Evolutionary conservation across 768 basidiomycete genomes (phyloP), one percentile per base, ranked within the genome.

Genomic region (Leccinum broughii): DNA sequence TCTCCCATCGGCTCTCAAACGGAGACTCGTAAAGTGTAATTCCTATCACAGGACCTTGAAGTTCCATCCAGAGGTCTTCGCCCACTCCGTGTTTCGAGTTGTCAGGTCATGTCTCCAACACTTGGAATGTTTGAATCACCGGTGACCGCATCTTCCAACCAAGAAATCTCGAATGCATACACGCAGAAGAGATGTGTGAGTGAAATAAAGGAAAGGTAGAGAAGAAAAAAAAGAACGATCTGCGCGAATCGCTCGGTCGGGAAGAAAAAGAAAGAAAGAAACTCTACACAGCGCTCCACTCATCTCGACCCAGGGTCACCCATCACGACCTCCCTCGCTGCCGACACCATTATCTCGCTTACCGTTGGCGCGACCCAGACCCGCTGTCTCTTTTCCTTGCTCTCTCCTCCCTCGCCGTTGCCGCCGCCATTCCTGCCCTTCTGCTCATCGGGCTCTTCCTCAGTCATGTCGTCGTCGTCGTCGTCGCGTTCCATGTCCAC

Each of bases 281-380:
- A 15, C 3, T 8, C 22, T 4, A 32, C 30, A 20, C 51, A 34
- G 1, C 28, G 30, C 28, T 15, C n/a, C 17, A 10, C n/a, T 52
- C 32, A 20, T 32, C 51, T 34, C 28, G 6, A 11, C 4, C 32
- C 30, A 11, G 8, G 32, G 24, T 28, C 52, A n/a, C 48, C 46
- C 20, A 34, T 17, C 28, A 57, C 46, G 3, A 14, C 56, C 9
- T 54, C 64, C 54, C 61, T 62, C 54, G 60, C 64, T 20, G 56
- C 64, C 20, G 56, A 13, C 22, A 8, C 46, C 60, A 57, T 61
- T 56, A 68, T 61, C 60, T 68, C 61, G 50, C 58, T 52, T 51
- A 64, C 66, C 48, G 60, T 65, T 50, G 51, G 61, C 32, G 11
- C 39, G 3, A 56, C 54, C 8, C 59, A 9, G 11, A 56, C n/a